Evolutionary conservation across 371 early-diverging fungal genomes (phyloP).

Genomic region (Apophysomyces variabilis): DNA sequence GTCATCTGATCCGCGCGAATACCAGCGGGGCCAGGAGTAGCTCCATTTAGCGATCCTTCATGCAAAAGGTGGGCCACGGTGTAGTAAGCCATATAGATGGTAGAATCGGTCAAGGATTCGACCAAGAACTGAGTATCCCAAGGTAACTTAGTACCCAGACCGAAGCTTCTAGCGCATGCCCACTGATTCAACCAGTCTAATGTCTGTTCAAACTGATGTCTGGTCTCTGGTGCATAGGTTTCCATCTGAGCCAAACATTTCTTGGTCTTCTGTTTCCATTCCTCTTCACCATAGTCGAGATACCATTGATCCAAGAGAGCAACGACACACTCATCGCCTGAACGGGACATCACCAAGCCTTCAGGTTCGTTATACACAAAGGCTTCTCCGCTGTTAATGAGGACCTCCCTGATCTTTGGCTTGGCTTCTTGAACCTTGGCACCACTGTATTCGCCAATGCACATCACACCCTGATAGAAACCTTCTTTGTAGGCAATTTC

Average conservation of each 20-base stretch:
- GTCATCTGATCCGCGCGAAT: slow-evolving; percentile 88
- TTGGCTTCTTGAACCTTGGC: slow-evolving; percentile 93
- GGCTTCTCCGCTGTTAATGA: slow-evolving; percentile 77
- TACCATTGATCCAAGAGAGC: slow-evolving; percentile 99
- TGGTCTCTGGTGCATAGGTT: slow-evolving; percentile 85
- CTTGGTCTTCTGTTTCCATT: slow-evolving; percentile 88
- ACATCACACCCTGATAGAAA: slow-evolving; percentile 93
- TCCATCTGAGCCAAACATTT: slow-evolving; percentile 88
- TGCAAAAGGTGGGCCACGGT: slow-evolving; percentile 97
- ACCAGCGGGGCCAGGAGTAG: slow-evolving; percentile 80
- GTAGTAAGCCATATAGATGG: slow-evolving; percentile 99
- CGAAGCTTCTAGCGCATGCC: slow-evolving; percentile 99
- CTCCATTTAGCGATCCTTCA: slow-evolving; percentile 86
- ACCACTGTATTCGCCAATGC: slow-evolving; percentile 83
- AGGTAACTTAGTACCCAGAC: slow-evolving; percentile 97
- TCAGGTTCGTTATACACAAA: slow-evolving; percentile 98
- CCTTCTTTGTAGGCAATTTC: slow-evolving; percentile 97
- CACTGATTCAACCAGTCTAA: slow-evolving; percentile 98
- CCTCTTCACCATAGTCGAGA: slow-evolving; percentile 96
- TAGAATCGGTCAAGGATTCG: slow-evolving; percentile 99
- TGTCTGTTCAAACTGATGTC: slow-evolving; percentile 86
- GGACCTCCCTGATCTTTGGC: slow-evolving; percentile 73
- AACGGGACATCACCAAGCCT: slow-evolving; percentile 92
- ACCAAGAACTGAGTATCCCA: slow-evolving; percentile 98
- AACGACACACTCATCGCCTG: slow-evolving; percentile 99